phyloP scores from a whole-genome alignment of 2,329 filamentous ascomycete genomes.

The Huntiella abstrusa region DNA sequence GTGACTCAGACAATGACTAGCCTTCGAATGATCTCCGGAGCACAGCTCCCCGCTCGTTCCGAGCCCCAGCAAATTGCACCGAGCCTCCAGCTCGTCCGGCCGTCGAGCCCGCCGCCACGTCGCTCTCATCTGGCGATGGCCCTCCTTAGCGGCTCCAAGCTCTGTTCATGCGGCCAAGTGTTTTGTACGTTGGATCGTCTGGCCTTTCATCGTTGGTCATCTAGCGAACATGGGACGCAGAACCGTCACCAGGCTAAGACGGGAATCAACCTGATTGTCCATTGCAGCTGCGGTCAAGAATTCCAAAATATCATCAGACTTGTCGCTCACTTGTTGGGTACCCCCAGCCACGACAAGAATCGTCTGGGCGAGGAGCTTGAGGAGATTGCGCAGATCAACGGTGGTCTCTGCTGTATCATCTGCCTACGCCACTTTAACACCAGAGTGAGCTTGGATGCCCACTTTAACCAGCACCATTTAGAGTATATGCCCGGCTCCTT shows the following conservation, averaged over 20 bases:
- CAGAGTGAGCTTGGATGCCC: not conserved
- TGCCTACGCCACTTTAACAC: not conserved
- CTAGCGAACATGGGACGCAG: not conserved
- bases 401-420: not conserved
- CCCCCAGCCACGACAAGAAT: not conserved
- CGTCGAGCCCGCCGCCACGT: not conserved
- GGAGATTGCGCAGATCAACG: not conserved
- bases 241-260: not conserved
- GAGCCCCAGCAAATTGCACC: not conserved
- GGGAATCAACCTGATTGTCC: not conserved
- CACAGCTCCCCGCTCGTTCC: too few species aligned
- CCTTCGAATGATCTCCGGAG: too few species aligned
- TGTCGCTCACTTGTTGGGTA: not conserved
- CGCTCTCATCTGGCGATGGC: not conserved
- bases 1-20: too few species aligned
- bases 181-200: conserved; percentile 1
- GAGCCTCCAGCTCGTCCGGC: not conserved
- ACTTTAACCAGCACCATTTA: conserved; percentile 3
- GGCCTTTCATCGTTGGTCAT: not conserved
- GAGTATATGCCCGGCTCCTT: not conserved
- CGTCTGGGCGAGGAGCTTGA: not conserved
- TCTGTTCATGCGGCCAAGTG: not conserved
- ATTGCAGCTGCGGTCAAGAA: not conserved
- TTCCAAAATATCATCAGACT: not conserved
- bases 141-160: not conserved